Evolutionary conservation across 2,329 filamentous ascomycete species (phyloP), one percentile per base, ranked within the genome.

Genomic region (Neofusicoccum kwambonambiense): DNA sequence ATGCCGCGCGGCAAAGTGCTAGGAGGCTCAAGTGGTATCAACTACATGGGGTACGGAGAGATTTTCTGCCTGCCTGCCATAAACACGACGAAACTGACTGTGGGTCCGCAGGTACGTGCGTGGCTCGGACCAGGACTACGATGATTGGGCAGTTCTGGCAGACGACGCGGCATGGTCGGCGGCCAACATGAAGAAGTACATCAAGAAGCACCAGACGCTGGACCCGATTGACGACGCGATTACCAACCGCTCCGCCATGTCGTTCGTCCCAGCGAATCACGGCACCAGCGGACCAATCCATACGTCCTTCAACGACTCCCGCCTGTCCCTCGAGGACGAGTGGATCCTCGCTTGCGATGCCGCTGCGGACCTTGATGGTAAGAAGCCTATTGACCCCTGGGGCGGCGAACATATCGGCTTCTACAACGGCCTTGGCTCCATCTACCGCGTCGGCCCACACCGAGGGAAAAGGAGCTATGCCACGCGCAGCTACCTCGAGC

Each of bases 101-200:
- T 19, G 8, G 2, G 9, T 66, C 70, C 15, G 65, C 68, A 41
- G 70, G 67, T 82, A 81, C 74, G 78, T 78, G 13, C 39, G 50
- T 15, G 62, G 51, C 41, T 34, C 15, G 4, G 47, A 31, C 8
- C 49, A 34, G 49, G 67, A 69, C 19, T 65, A 66, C 27, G 66
- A 68, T 13, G 61, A 64, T 22, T 69, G 68, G 68, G 64, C 54
- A 9, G 13, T 47, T 15, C 35, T 66, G 19, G 41, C 54, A 3
- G 15, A 15, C 22, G 39, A 44, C 5, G 39, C 39, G 15, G 41
- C 68, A 76, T 86, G 83, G 76, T 77, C 76, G 65, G 83, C 81
- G 63, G 72, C 81, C 4, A 77, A 77, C 11, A 75, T 84, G 31
- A 73, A 81, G 17, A 80, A 80, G 1, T 86, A 81, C 71, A 73